Percentiles rank a stretch among this genome's conserved stretches.
phyloP scores from a whole-genome alignment of 164 flowering plant genomes.

The Liriodendron chinense region DNA sequence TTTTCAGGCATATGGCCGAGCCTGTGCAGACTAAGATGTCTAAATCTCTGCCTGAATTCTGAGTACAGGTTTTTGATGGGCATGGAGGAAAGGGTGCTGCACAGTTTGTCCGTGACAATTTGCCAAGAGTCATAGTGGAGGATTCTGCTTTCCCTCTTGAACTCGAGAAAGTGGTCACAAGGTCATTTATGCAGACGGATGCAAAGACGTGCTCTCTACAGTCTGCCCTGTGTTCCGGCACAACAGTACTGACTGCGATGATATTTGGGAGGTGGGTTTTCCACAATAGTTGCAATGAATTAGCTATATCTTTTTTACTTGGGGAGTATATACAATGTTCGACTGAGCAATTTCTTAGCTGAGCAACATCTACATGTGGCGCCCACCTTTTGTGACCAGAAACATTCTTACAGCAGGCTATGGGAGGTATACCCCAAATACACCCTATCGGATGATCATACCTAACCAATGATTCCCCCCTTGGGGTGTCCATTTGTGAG shows the following conservation, averaged over 20 bases:
- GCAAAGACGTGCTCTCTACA: slow-evolving; percentile 58
- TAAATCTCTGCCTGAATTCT: slow-evolving; percentile 7
- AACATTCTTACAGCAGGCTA: not conserved
- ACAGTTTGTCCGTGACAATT: slow-evolving; percentile 80
- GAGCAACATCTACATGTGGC: not conserved
- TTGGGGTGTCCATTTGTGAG: not conserved
- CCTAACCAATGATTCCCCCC: not conserved
- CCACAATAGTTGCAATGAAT: not conserved
- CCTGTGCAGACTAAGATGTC: not conserved
- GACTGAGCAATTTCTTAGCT: not conserved
- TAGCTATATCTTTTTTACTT: not conserved
- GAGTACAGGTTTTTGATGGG: slow-evolving; percentile 87
- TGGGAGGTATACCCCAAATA: not conserved
- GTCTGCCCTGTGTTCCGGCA: slow-evolving; percentile 74
- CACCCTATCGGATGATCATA: not conserved
- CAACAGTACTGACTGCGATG: slow-evolving; percentile 93
- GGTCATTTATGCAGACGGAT: slow-evolving; percentile 78
- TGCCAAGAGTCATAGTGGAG: slow-evolving; percentile 83
- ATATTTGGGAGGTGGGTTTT: slow-evolving; percentile 73
- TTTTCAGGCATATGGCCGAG: not conserved
- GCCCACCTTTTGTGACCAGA: not conserved
- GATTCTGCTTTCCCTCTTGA: slow-evolving; percentile 91
- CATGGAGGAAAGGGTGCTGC: slow-evolving; percentile 94
- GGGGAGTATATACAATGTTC: not conserved
- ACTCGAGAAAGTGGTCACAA: slow-evolving; percentile 77